phyloP scores from a whole-genome alignment of 805 yeast species.

The Groenewaldozyma tartarivorans region DNA sequence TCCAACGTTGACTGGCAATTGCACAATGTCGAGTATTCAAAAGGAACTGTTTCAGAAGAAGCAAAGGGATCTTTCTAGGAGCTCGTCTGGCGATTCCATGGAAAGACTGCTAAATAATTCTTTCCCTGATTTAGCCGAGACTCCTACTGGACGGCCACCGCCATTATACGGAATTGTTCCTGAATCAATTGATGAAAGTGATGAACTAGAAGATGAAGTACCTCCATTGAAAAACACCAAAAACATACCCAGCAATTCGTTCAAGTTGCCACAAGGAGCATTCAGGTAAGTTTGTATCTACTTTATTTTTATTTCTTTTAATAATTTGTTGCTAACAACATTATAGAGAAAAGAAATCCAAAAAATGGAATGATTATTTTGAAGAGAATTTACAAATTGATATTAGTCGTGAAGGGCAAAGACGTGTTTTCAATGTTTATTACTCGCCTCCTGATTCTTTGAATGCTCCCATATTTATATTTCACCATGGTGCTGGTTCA shows the following conservation, averaged over 20 bases:
- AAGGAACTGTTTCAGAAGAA: conserved; percentile 11
- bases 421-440: conserved; percentile 42
- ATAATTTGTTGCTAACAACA: background rate
- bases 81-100: no score
- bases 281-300: no score
- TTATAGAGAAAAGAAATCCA: background rate
- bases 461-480: conserved; percentile 50
- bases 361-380: conserved; percentile 30
- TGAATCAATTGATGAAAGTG: background rate
- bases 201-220: background rate
- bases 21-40: conserved; percentile 8
- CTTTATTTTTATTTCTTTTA: no score
- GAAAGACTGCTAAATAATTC: conserved; percentile 3
- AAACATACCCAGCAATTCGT: background rate
- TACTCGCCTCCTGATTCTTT: conserved; percentile 41
- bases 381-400: conserved; percentile 19
- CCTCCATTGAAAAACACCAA: background rate
- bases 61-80: background rate
- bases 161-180: background rate
- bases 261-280: no score
- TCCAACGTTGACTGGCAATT: no score
- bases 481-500: conserved; percentile 96
- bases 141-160: background rate
- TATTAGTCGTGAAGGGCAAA: conserved; percentile 15
- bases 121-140: background rate